Evolutionary conservation across 768 basidiomycete species (phyloP), one percentile per base, ranked within the genome.

Genomic region (Boletus barrowsii): DNA sequence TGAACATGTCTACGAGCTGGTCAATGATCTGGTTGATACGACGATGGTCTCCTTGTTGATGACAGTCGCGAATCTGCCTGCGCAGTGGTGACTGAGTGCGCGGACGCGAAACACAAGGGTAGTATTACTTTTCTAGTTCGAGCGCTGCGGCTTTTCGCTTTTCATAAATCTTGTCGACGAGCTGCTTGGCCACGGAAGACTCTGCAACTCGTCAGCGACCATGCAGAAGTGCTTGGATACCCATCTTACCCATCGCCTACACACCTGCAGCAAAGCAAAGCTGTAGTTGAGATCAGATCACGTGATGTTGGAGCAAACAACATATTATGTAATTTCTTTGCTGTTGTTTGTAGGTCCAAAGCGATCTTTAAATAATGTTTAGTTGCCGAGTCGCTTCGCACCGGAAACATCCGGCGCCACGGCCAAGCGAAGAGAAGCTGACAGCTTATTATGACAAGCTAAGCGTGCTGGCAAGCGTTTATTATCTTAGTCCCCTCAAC

Each of bases 1-100:
- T 88, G 76, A 95, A 96, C 86, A 98, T 92, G 18, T 93, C 92
- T 55, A 94, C 90, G 57, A 98, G 81, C 64, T 98, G 95, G 74
- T 94, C 91, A 56, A 98, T 86, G 61, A 98, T 97, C 64, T 87
- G 82, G 59, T 77, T 78, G 64, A 97, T 95, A 17, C 89, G 83
- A 18, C 84, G 81, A 47, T 84, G 80, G 70, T 97, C 94, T 36
- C 86, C 84, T 69, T 87, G 84, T 61, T 83, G 83, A 58, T 90
- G 84, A 63, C 87, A 90, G 73, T 95, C 92, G 63, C 91, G 85
- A 56, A 97, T 87, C 67, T 88, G 88, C 63, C 89, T 91, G 59
- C 32, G 54, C 54, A 42, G 46, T n/a, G 44, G 53, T 46, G 48
- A 58, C 57, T 62, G 58, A 59, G 56, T 32, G 35, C 32, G 43